A percentile compares a stretch with the other conserved stretches of the same genome.
These are phyloP conservation scores for Cystobasidiopsis lactophilus DNA, from an alignment of 768 basidiomycete species.

Conservation along the genomic window DNA sequence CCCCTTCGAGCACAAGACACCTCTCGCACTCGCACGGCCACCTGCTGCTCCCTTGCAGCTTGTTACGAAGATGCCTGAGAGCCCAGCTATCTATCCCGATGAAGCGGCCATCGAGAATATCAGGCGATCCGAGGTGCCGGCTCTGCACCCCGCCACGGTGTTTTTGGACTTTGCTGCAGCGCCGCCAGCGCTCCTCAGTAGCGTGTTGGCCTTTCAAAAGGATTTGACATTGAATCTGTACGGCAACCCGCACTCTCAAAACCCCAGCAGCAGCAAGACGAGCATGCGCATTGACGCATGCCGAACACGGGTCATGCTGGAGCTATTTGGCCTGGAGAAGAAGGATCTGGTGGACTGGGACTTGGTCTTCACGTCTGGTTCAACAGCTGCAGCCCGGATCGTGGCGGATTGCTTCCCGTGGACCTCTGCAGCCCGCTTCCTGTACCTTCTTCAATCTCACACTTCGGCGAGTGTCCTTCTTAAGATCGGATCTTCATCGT, in stretches of 20 bases:
- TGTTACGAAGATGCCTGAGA: too few relatives aligned
- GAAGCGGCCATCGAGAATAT: too few relatives aligned
- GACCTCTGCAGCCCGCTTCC: neutral
- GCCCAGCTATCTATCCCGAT: too few relatives aligned
- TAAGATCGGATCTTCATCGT: too few relatives aligned
- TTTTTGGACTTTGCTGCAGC: constrained; percentile 19
- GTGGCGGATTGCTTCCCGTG: constrained; percentile 16
- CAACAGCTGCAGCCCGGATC: constrained; percentile 15
- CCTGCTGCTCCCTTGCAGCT: too few relatives aligned
- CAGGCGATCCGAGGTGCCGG: too few relatives aligned
- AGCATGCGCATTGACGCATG: constrained; percentile 5
- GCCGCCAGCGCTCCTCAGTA: constrained; percentile 12
- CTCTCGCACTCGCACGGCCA: too few relatives aligned
- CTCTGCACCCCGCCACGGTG: too few relatives aligned
- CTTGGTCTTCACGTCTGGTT: constrained; percentile 18
- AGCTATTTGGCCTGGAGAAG: constrained; percentile 12
- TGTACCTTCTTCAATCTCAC: constrained; percentile 10
- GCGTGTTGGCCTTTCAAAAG: constrained; percentile 2
- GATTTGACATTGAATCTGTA: constrained; percentile 7
- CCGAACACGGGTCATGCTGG: constrained; percentile 9
- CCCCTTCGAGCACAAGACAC: too few relatives aligned
- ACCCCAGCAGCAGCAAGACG: constrained; percentile 8
- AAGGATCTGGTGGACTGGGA: constrained; percentile 11
- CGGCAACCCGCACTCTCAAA: constrained; percentile 18
- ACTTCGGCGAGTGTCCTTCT: too few relatives aligned